phyloP scores from a whole-genome alignment of 495 filamentous ascomycete genomes.

The Hyaloscypha finlandica region DNA sequence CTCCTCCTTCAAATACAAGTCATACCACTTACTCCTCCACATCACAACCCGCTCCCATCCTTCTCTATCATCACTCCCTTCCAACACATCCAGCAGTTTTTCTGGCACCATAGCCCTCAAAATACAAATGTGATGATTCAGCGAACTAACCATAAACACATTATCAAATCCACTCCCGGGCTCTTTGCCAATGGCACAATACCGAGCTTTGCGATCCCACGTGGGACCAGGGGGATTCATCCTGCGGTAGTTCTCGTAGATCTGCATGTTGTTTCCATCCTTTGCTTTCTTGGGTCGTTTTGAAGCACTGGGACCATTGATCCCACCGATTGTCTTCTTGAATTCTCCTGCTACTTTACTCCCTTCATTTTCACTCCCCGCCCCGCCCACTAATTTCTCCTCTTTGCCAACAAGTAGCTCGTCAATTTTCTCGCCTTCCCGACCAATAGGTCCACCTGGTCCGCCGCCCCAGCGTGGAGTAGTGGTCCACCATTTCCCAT shows the following conservation, averaged over 20 bases:
- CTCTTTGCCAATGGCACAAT: constrained; percentile 65
- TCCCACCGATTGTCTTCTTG: constrained; percentile 19
- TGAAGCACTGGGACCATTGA: constrained; percentile 16
- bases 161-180: constrained; percentile 49
- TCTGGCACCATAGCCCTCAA: constrained; percentile 72
- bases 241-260: constrained; percentile 59
- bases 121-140: constrained; percentile 83
- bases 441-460: constrained; percentile 60
- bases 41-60: constrained; percentile 60
- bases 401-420: background rate
- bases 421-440: constrained; percentile 40
- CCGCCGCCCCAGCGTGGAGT: constrained; percentile 77
- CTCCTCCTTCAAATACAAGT: constrained; percentile 69
- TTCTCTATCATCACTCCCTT: constrained; percentile 36
- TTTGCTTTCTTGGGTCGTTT: constrained; percentile 36
- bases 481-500: constrained; percentile 80
- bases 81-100: constrained; percentile 58
- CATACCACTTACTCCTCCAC: constrained; percentile 74
- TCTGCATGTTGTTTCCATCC: constrained; percentile 47
- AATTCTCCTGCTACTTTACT: background rate
- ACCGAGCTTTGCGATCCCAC: constrained; percentile 80
- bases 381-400: constrained; percentile 9
- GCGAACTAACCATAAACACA: constrained; percentile 77
- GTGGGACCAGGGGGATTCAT: constrained; percentile 61
- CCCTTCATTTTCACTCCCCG: background rate